Conservation (phyloP, 805 yeast species). For the Vanderwaltozyma tropicalis region DNA sequence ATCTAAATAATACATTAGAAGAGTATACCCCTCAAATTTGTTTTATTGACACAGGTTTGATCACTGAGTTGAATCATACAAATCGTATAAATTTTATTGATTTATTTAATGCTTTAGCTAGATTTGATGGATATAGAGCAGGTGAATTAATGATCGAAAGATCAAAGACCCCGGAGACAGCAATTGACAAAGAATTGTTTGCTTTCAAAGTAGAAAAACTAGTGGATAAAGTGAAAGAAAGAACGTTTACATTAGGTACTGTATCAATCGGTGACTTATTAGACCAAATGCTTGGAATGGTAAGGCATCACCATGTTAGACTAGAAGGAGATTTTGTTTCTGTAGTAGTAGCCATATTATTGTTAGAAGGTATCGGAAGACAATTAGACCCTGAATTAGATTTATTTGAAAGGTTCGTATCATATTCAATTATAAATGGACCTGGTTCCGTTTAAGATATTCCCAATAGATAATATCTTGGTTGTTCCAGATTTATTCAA, state of each 20-base stretch:
- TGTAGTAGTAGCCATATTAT: conserved; percentile 83
- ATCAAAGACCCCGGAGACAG: conserved; percentile 90
- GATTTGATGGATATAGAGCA: conserved; percentile 87
- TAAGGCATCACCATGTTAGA: conserved; percentile 85
- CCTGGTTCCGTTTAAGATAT: too few relatives aligned
- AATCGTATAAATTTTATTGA: conserved; percentile 84
- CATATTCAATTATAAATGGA: conserved; percentile 29
- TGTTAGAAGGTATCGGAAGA: conserved; percentile 91
- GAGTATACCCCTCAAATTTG: conserved; percentile 80
- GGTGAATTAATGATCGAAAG: conserved; percentile 95
- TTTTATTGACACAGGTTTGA: conserved; percentile 86
- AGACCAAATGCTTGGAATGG: conserved; percentile 83
- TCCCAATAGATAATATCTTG: too few relatives aligned
- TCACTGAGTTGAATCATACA: conserved; percentile 70
- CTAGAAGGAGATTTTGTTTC: conserved; percentile 97
- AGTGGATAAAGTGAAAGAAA: conserved; percentile 67
- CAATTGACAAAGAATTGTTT: conserved; percentile 71
- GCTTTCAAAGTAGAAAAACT: conserved; percentile 78
- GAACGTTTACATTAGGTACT: conserved; percentile 88
- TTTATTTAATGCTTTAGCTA: conserved; percentile 76
- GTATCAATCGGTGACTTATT: conserved; percentile 85
- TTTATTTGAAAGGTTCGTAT: conserved; percentile 91
- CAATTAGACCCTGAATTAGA: conserved; percentile 89
- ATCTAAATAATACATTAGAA: conserved; percentile 40
- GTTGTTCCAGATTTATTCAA: too few relatives aligned